Evolutionary conservation across 257 asterid species (phyloP), one percentile per base, ranked within the genome.

Genomic region (Prunella vulgaris): DNA sequence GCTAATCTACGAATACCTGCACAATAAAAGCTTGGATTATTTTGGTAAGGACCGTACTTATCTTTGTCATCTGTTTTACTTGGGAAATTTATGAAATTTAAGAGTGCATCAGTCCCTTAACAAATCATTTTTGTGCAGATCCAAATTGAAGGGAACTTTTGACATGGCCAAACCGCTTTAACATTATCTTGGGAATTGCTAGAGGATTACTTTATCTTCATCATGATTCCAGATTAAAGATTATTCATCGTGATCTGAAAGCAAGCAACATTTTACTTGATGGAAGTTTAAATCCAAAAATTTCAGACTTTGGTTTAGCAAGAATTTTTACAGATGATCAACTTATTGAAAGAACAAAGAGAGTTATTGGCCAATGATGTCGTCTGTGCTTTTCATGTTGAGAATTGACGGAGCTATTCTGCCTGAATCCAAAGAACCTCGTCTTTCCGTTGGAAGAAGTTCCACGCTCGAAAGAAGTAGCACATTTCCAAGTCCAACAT

Each of bases 261-360:
- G 59, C 83, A 2, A 81, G 85, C 83, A 81, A 81, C 20, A 81
- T 81, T 30, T 60, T 81, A 51, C 59, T 81, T 4, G 83, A 81
- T 37, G 27, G 24, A 30, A 53, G 78, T 64, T 64, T 82, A 12
- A 71, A 56, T 48, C 78, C 86, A 3, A 82, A 82, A 64, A 82
- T 82, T 14, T 66, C 86, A 2, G 84, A 82, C 52, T 82, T 82
- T 10, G 86, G 86, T 21, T 5, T 82, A 3, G 86, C 86, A 7
- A 73, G 84, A 74, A 69, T 35, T 42, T 64, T 82, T 7, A 63
- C 28, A 49, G 80, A 63, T 18, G 73, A 77, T 60, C 78, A 79
- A 32, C 17, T 32, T n/a, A 2, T 10, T 5, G 70, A 32, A n/a
- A 76, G 33, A 48, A 82, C 86, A 15, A 73, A 33, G 44, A 66